Conservation (phyloP, 1,284 basidiomycete species). For the Xanthoconium separans region DNA sequence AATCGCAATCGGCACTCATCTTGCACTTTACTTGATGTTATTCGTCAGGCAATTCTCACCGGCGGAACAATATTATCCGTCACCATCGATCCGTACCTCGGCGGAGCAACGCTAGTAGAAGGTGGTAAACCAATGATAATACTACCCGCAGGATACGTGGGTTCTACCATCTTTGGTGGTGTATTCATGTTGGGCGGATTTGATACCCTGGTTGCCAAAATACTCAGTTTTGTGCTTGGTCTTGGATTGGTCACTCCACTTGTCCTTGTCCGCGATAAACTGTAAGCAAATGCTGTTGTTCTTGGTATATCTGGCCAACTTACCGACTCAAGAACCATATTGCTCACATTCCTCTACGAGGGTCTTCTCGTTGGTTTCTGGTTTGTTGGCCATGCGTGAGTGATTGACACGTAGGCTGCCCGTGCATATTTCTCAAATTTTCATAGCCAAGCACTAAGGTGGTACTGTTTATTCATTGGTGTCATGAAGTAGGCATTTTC, state of each 20-base stretch:
- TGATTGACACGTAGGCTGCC: conserved; percentile 20
- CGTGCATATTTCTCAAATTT: conserved; percentile 5
- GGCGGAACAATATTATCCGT: conserved; percentile 74
- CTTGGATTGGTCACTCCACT: conserved; percentile 73
- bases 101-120: conserved; percentile 74
- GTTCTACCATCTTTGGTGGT: conserved; percentile 76
- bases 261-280: conserved; percentile 77
- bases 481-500: conserved; percentile 70
- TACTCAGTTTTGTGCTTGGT: conserved; percentile 78
- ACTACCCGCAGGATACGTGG: conserved; percentile 73
- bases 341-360: conserved; percentile 74
- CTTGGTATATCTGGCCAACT: conserved; percentile 4
- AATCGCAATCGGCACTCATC: conserved; percentile 7
- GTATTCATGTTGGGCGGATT: conserved; percentile 76
- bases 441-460: conserved; percentile 59
- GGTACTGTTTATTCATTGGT: conserved; percentile 81
- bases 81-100: conserved; percentile 79
- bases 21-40: conserved; percentile 2
- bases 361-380: conserved; percentile 78
- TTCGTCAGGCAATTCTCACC: conserved; percentile 63
- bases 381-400: conserved; percentile 81
- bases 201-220: conserved; percentile 76
- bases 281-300: conserved; percentile 49
- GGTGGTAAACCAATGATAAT: conserved; percentile 71
- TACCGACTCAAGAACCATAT: conserved; percentile 58